These are phyloP conservation scores for Russula emetica DNA, from an alignment of 768 basidiomycete genomes.

Conservation along the genomic window DNA sequence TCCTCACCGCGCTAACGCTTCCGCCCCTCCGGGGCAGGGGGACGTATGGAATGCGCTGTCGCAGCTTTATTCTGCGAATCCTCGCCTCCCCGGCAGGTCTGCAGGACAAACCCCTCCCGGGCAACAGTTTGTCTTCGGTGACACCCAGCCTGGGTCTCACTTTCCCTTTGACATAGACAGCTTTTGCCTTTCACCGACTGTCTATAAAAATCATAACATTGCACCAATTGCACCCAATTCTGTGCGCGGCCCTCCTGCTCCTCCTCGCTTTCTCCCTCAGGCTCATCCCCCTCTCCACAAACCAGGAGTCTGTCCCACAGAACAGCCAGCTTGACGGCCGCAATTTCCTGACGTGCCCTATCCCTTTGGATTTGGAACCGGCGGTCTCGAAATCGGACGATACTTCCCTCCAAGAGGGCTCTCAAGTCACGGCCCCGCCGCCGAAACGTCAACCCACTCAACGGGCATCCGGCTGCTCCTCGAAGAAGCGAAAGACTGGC, in stretches of 20 bases:
- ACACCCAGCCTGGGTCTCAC: conserved; percentile 1
- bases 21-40: background rate
- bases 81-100: background rate
- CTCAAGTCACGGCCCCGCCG: background rate
- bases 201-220: background rate
- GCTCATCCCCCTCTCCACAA: background rate
- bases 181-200: background rate
- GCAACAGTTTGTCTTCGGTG: conserved; percentile 10
- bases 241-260: background rate
- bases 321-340: background rate
- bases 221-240: background rate
- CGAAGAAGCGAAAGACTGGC: conserved; percentile 11
- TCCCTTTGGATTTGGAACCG: background rate
- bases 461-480: background rate
- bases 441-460: background rate
- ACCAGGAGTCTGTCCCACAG: background rate
- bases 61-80: conserved; percentile 10
- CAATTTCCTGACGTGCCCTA: background rate
- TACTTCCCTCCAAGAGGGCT: background rate
- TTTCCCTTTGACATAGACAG: background rate
- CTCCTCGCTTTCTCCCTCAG: background rate
- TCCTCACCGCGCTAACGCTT: background rate
- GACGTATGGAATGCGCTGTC: conserved; percentile 1
- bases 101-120: background rate
- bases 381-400: background rate